Conservation (phyloP, 2,329 filamentous ascomycete species). For the Domatiomyces catenatus region DNA sequence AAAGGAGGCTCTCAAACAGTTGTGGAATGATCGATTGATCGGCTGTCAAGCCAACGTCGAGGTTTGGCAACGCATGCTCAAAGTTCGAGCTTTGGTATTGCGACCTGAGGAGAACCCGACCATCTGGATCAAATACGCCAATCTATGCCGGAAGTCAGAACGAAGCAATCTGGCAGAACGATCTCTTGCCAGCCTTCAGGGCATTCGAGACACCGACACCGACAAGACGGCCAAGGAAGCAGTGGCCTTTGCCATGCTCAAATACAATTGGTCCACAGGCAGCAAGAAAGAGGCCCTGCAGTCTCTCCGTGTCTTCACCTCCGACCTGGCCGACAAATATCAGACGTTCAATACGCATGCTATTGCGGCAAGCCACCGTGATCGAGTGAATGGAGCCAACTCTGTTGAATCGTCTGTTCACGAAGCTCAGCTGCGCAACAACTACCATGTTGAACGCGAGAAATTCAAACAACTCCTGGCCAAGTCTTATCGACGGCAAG, state of each 20-base stretch:
- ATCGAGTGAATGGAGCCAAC: conserved; percentile 30
- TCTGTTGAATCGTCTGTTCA: conserved; percentile 24
- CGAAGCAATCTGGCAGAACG: conserved; percentile 91
- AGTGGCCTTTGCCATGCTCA: conserved; percentile 90
- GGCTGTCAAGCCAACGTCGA: conserved; percentile 95
- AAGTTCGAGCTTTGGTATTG: conserved; percentile 82
- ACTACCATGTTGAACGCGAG: conserved; percentile 33
- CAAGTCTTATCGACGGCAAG: conserved; percentile 90
- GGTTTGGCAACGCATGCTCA: conserved; percentile 96
- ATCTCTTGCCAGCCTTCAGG: conserved; percentile 79
- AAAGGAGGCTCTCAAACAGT: conserved; percentile 76
- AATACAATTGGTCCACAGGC: conserved; percentile 86
- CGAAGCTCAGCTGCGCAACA: conserved; percentile 25
- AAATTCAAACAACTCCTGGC: conserved; percentile 60
- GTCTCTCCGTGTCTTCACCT: conserved; percentile 47
- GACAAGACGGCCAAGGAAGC: conserved; percentile 45
- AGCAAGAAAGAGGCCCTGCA: conserved; percentile 47
- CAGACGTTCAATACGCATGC: conserved; percentile 28
- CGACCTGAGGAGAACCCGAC: conserved; percentile 85
- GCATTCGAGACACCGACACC: conserved; percentile 28
- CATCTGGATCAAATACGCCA: conserved; percentile 99
- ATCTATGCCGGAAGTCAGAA: conserved; percentile 90
- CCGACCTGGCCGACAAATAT: conserved; percentile 44
- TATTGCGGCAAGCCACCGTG: conserved; percentile 28
- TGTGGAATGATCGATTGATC: conserved; percentile 89